phyloP scores from a whole-genome alignment of 139 green algal genomes.

The Closterium sp. region DNA sequence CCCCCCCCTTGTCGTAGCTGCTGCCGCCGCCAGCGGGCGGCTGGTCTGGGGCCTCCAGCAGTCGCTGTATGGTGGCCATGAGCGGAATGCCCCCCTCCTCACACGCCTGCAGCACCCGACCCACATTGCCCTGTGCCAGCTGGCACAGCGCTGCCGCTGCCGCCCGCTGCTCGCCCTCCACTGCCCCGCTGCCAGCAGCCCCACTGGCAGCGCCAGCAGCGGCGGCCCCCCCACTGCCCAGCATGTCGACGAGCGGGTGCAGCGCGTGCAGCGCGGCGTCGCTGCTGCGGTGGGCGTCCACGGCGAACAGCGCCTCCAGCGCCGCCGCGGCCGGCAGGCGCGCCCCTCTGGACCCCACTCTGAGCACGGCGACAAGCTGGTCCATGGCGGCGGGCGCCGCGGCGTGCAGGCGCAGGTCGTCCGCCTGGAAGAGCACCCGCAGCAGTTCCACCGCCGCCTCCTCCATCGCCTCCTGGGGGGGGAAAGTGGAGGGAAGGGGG shows the following conservation, averaged over 20 bases:
- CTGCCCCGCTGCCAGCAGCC: not conserved
- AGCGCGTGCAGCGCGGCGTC: constrained; percentile 20
- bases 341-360: constrained; percentile 4
- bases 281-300: constrained; percentile 3
- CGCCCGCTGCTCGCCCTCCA: constrained; percentile 23
- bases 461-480: constrained; percentile 29
- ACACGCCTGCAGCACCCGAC: not conserved
- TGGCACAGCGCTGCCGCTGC: constrained; percentile 19
- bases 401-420: constrained; percentile 27
- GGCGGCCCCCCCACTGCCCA: not conserved
- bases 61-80: constrained; percentile 4
- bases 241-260: constrained; percentile 32
- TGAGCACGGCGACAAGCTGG: constrained; percentile 37
- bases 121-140: constrained; percentile 26
- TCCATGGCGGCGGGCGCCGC: constrained; percentile 25
- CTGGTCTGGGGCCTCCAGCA: not conserved
- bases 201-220: not conserved
- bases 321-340: constrained; percentile 10
- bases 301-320: constrained; percentile 25
- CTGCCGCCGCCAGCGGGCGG: not conserved
- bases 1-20: not conserved
- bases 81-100: constrained; percentile 2
- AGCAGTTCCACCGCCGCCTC: constrained; percentile 25
- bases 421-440: constrained; percentile 6
- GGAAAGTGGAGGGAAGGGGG: not conserved